Percentiles rank a stretch among this genome's conserved stretches.
Evolutionary conservation across 2,329 filamentous ascomycete genomes (phyloP).

Genomic region (Trichoderma endophyticum): DNA sequence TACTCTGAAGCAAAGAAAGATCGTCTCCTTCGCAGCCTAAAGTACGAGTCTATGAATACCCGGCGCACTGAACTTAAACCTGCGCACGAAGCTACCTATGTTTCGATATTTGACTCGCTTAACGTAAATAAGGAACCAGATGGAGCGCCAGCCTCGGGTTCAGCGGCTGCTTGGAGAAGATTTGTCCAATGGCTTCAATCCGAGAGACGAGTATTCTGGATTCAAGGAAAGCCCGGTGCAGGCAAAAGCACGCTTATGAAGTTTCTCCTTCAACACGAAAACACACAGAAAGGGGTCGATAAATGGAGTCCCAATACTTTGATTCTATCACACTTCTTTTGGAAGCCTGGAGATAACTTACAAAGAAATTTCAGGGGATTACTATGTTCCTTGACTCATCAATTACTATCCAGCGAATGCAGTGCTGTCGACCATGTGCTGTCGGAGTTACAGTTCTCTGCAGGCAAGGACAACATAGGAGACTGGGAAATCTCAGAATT

Average conservation of each 20-base stretch:
- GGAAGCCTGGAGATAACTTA: background rate
- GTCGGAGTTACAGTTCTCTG: background rate
- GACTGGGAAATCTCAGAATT: background rate
- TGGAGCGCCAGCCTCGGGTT: too few relatives aligned
- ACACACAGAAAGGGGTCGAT: background rate
- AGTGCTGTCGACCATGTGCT: background rate
- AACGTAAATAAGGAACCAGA: rapidly evolving
- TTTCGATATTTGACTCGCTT: background rate
- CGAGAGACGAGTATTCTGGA: background rate
- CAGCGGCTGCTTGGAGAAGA: background rate
- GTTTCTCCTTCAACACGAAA: background rate
- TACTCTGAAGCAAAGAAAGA: background rate
- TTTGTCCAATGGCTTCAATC: background rate
- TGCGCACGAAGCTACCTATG: background rate
- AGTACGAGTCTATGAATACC: background rate
- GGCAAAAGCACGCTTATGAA: background rate
- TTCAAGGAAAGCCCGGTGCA: background rate
- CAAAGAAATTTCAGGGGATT: background rate
- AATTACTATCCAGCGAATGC: too few relatives aligned
- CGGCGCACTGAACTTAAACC: background rate
- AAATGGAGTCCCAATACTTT: background rate
- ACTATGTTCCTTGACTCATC: background rate
- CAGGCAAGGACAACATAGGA: background rate
- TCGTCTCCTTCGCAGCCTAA: background rate
- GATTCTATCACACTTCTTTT: background rate